Evolutionary conservation across 2,329 filamentous ascomycete species (phyloP).

Genomic region (Claviceps sp.): DNA sequence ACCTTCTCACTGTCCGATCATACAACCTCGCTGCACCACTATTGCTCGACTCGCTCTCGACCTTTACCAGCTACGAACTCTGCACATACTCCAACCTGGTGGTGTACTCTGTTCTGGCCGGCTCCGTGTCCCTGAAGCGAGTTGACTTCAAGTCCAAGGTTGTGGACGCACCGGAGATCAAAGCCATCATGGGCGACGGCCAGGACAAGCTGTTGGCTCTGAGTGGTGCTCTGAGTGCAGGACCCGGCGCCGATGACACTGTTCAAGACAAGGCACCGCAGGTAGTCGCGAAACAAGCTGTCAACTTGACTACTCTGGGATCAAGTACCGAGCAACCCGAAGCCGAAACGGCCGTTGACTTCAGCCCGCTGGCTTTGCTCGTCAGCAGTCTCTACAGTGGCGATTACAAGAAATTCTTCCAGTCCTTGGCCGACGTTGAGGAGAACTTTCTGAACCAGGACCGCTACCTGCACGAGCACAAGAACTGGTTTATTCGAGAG

Average conservation of each 20-base stretch:
- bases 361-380: slow-evolving; percentile 72
- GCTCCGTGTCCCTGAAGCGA: slow-evolving; percentile 85
- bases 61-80: slow-evolving; percentile 96
- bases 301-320: slow-evolving; percentile 81
- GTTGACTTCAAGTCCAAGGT: slow-evolving; percentile 99
- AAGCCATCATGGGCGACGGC: slow-evolving; percentile 81
- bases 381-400: slow-evolving; percentile 88
- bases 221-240: slow-evolving; percentile 66
- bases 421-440: slow-evolving; percentile 77
- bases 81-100: slow-evolving; percentile 94
- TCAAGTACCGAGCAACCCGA: slow-evolving; percentile 59
- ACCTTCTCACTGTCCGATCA: slow-evolving; percentile 82
- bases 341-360: slow-evolving; percentile 72
- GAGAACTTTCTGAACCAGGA: slow-evolving; percentile 89
- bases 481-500: slow-evolving; percentile 93
- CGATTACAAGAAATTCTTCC: slow-evolving; percentile 89
- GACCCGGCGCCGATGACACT: slow-evolving; percentile 67
- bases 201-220: slow-evolving; percentile 80
- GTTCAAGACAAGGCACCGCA: slow-evolving; percentile 47
- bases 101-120: slow-evolving; percentile 88
- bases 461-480: slow-evolving; percentile 90
- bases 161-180: slow-evolving; percentile 95
- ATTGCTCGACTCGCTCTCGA: slow-evolving; percentile 91
- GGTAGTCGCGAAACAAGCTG: slow-evolving; percentile 42
- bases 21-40: slow-evolving; percentile 83